Evolutionary conservation across 2,329 filamentous ascomycete genomes (phyloP).

Genomic region (Ciborinia camelliae): DNA sequence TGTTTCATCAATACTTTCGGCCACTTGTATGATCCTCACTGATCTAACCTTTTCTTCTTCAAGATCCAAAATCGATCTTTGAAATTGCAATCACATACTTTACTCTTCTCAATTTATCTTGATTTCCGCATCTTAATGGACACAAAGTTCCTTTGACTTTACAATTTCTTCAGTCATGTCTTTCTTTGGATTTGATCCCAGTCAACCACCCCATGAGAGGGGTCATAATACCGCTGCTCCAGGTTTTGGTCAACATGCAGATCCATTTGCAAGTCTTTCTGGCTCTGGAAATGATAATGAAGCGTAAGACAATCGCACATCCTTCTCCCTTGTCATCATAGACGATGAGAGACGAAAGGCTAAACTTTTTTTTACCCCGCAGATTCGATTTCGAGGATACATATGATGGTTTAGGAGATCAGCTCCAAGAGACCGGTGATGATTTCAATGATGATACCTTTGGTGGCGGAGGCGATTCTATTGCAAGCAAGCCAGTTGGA

Average conservation of each 20-base stretch:
- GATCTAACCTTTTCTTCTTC: conserved; percentile 6
- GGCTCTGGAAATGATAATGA: conserved; percentile 57
- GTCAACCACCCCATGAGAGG: conserved; percentile 54
- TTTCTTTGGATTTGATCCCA: conserved; percentile 85
- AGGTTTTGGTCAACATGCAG: conserved; percentile 77
- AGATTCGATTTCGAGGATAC: conserved; percentile 93
- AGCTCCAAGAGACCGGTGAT: conserved; percentile 88
- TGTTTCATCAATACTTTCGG: neutral
- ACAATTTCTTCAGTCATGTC: conserved; percentile 58
- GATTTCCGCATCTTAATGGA: conserved; percentile 7
- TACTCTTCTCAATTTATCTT: neutral
- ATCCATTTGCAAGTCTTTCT: conserved; percentile 84
- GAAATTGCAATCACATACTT: neutral
- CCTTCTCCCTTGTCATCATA: neutral
- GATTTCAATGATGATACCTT: conserved; percentile 98
- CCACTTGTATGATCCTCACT: conserved; percentile 2
- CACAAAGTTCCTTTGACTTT: neutral
- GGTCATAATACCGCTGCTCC: conserved; percentile 66
- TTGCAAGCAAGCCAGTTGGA: conserved; percentile 57
- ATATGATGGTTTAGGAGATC: conserved; percentile 89
- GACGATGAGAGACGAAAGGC: neutral
- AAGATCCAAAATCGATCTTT: neutral
- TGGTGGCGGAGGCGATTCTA: conserved; percentile 49
- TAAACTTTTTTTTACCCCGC: neutral
- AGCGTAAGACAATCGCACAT: conserved; percentile 32